A percentile compares a stretch with the other conserved stretches of the same genome.
phyloP scores from a whole-genome alignment of 129 eudicot species.

The Helianthus tuberosus region DNA sequence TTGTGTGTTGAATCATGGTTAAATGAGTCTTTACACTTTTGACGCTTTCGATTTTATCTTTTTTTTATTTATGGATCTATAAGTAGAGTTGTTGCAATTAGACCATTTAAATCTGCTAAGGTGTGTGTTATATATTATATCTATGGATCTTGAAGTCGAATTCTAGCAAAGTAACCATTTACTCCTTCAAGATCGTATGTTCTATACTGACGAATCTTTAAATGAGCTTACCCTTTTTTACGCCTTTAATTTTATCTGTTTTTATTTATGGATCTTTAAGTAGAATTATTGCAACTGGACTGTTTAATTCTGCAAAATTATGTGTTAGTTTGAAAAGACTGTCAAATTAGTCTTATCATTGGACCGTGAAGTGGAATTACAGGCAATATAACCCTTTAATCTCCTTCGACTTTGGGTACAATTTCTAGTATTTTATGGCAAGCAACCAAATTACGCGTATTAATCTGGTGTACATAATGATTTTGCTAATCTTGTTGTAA shows the following conservation, averaged over 20 bases:
- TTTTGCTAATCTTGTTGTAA: constrained; percentile 19
- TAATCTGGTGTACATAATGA: background rate
- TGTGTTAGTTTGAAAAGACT: too few species aligned
- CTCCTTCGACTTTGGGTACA: too few species aligned
- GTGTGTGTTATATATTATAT: background rate
- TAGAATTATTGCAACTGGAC: background rate
- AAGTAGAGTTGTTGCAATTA: background rate
- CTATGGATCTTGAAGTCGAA: too few species aligned
- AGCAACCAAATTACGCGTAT: background rate
- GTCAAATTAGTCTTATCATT: too few species aligned
- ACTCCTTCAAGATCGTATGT: background rate
- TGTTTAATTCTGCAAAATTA: background rate
- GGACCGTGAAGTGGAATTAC: too few species aligned
- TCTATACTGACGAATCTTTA: background rate
- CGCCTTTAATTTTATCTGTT: background rate
- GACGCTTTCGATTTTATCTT: background rate
- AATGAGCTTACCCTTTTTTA: background rate
- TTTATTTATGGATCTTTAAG: background rate
- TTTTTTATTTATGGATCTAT: constrained; percentile 1
- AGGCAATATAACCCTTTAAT: too few species aligned
- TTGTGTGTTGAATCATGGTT: background rate
- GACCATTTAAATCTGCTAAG: constrained; percentile 10
- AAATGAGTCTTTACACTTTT: background rate
- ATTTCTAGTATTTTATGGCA: background rate
- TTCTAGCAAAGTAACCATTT: background rate